phyloP scores from a whole-genome alignment of 106 monocot genomes.

The Alisma plantagoaquatica region DNA sequence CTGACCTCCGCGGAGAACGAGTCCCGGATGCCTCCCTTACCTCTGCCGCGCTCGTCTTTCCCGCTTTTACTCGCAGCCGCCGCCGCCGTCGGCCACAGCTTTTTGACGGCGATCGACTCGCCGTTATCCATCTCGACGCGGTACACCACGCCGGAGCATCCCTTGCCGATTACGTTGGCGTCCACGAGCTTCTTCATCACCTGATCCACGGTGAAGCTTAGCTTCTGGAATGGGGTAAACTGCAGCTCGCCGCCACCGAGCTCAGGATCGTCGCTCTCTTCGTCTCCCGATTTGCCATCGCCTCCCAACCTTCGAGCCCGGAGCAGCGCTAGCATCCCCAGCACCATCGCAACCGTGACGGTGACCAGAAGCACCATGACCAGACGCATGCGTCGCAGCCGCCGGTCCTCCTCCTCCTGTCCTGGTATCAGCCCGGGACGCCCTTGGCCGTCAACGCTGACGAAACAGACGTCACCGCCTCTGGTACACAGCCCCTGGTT shows the following conservation, averaged over 20 bases:
- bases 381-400: constrained; percentile 48
- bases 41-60: constrained; percentile 10
- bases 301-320: constrained; percentile 31
- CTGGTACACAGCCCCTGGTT: constrained; percentile 68
- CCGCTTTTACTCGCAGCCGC: constrained; percentile 9
- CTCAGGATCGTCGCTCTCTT: constrained; percentile 23
- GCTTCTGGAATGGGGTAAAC: constrained; percentile 88
- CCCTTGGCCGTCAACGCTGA: constrained; percentile 18
- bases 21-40: constrained; percentile 32
- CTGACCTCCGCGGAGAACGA: constrained; percentile 82
- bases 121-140: constrained; percentile 55
- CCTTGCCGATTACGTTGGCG: constrained; percentile 80
- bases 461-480: constrained; percentile 58
- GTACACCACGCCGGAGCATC: constrained; percentile 87
- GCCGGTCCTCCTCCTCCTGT: constrained; percentile 15
- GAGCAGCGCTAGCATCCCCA: constrained; percentile 58
- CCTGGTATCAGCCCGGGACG: constrained; percentile 14
- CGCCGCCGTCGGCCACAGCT: constrained; percentile 56
- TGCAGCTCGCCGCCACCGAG: constrained; percentile 33
- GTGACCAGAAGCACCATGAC: constrained; percentile 68
- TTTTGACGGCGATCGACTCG: constrained; percentile 87
- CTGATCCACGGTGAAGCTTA: constrained; percentile 68
- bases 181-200: constrained; percentile 64
- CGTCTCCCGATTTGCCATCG: constrained; percentile 12
- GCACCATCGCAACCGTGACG: constrained; percentile 52